Conservation (phyloP, 106 monocot genomes). For the Dendrobium nobile region DNA sequence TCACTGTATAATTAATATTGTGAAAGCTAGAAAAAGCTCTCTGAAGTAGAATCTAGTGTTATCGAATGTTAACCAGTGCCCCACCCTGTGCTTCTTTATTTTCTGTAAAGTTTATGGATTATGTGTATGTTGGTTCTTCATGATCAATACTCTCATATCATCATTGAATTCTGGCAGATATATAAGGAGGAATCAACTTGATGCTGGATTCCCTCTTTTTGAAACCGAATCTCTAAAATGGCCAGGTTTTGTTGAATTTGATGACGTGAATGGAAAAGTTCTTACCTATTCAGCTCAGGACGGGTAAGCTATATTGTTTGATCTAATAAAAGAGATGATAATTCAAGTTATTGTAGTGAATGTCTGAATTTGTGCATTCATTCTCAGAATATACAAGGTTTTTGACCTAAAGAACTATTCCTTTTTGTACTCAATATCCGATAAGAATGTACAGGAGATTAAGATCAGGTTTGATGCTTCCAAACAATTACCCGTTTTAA, state of each 20-base stretch:
- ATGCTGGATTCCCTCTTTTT: constrained; percentile 84
- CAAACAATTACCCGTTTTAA: constrained; percentile 12
- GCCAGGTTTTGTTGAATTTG: constrained; percentile 96
- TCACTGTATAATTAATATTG: too few relatives aligned
- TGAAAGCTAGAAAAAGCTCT: too few relatives aligned
- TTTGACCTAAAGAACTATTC: constrained; percentile 77
- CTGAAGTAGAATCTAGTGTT: too few relatives aligned
- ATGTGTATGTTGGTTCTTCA: background rate
- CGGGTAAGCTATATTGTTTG: constrained; percentile 39
- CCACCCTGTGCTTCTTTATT: too few relatives aligned
- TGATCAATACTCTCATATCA: background rate
- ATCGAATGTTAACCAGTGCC: too few relatives aligned
- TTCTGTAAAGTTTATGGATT: background rate
- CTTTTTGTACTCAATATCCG: constrained; percentile 81
- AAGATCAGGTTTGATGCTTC: constrained; percentile 77
- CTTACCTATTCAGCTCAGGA: constrained; percentile 87
- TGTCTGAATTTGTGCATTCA: background rate
- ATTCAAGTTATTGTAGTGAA: background rate
- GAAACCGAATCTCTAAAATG: constrained; percentile 84
- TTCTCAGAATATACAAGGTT: constrained; percentile 65
- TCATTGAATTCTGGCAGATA: constrained; percentile 41
- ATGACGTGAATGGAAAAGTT: constrained; percentile 94
- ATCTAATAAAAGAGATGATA: background rate
- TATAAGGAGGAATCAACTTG: constrained; percentile 73
- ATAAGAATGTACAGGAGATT: constrained; percentile 84